Evolutionary conservation across 225 moss, liverwort and hornwort species (phyloP).

Genomic region (Takakia lepidozioides): DNA sequence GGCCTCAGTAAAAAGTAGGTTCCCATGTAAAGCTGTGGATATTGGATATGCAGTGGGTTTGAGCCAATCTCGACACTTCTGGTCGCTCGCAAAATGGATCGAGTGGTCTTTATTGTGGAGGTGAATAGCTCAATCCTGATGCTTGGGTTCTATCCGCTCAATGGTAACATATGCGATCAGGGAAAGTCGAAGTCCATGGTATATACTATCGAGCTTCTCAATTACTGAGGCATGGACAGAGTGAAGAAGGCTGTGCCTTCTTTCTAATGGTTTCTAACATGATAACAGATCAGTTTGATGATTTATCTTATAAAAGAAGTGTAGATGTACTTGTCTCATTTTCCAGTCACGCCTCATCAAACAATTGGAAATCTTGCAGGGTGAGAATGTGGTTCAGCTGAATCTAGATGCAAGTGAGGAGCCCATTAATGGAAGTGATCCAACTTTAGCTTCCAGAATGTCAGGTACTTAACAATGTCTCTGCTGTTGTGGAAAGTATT

Average conservation of each 20-base stretch:
- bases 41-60: constrained; percentile 35
- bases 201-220: not conserved
- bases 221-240: too few species aligned
- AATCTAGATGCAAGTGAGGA: constrained; percentile 12
- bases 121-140: constrained; percentile 13
- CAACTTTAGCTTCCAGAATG: too few species aligned
- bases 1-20: too few species aligned
- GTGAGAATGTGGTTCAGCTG: constrained; percentile 11
- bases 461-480: too few species aligned
- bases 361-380: constrained; percentile 4
- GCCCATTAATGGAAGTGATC: constrained; percentile 5
- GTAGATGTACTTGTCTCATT: too few species aligned
- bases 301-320: too few species aligned
- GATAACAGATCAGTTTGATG: too few species aligned
- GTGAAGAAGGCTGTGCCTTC: not conserved
- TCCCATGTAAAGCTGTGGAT: too few species aligned
- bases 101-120: constrained; percentile 51
- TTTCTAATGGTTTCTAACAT: too few species aligned
- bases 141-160: too few species aligned
- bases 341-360: too few species aligned
- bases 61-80: constrained; percentile 46
- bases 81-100: constrained; percentile 40
- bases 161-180: not conserved
- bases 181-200: not conserved
- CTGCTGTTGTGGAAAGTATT: too few species aligned